Base-by-base conservation (phyloP, 164 flowering plant genomes). In the Chimonanthus salicifolius region DNA sequence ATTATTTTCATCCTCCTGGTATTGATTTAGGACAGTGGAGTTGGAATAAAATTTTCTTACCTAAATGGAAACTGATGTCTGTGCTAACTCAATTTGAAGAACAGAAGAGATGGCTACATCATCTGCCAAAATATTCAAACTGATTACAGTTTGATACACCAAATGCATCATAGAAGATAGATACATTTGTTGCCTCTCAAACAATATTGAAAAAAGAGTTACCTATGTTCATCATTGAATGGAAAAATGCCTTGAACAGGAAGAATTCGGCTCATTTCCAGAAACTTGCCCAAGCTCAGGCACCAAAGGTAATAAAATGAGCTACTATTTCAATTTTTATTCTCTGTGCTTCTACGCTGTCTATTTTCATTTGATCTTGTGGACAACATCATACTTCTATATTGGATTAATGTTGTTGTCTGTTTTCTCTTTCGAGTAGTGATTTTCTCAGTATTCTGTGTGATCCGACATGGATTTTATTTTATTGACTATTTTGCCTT, bases 241-340 rank as follows among this genome's bases (percentile, higher is more conserved):
- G 74, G 49, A 20, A 20, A 66, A 68, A 16, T 64, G 58, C 64
- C 50, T 63, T 74, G 48, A 74, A 72, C 86, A 95, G 99, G 90
- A 84, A 83, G 74, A 84, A 94, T 75, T 76, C 83, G 46, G 92
- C 87, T 4, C 89, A 82, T 66, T 95, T 74, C 72, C 78, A 86
- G 80, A 77, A 72, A 69, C 97, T 95, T 70, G 88, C 97, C 3
- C 75, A 84, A 46, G 85, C 69, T 78, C 97, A 95, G 86, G 80
- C 87, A 63, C 99, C 99, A 48, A 92, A 96, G 92, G 99, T 96
- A 74, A 74, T 72, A 47, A 62, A 74, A 18, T 16, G 18, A 3
- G 33, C 67, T 63, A 54, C 15, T 49, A 60, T 54, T 65, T 49
- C 45, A 5, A 10, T 62, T 8, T 2, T 58, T 10, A 18, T 8